Base-by-base conservation (phyloP, 176 grass and related monocot species). In the Neostapfia colusana region DNA sequence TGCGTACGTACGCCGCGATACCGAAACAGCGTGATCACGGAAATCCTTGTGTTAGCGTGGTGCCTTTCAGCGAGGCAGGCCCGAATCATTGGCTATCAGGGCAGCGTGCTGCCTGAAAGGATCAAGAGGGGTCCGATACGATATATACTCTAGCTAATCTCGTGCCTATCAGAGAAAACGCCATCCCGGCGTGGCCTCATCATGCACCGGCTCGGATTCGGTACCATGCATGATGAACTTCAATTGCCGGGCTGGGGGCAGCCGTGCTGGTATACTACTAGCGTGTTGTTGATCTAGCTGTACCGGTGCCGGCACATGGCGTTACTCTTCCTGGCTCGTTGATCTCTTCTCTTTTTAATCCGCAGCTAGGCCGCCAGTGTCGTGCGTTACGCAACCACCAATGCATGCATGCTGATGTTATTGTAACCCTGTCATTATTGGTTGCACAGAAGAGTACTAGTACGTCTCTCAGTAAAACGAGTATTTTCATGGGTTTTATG, bases 231-330 rank as follows among this genome's bases (percentile, higher is more conserved):
- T 59, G 16, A n/a, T 3, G 2, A 7, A 11, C 23, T 36, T 53
- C 50, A 53, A 53, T 20, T 23, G 8, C 14, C 31, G 13, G 21
- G 43, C 44, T 23, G 38, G 37, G 38, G 38, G 38, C 38, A 40
- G 25, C n/a, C 80, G 38, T 25, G 38, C 8, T 67, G 74, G 58
- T 82, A 67, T 34, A 46, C 16, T 16, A 48, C 40, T 55, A 55
- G 61, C 36, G 37, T 54, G 18, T 42, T 43, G 55, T 6, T 20
- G 2, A 65, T 74, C 36, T 64, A 12, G 16, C 11, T 16, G 44
- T 38, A 16, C 43, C 37, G 24, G 14, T 43, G 36, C 31, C 1
- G 34, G 11, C 54, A 9, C 4, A 54, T 34, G 46, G 40, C 14
- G 14, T 17, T 65, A 14, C 37, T 5, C 36, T 38, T 40, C 66